Evolutionary conservation across 345 rosid species (phyloP), one percentile per base, ranked within the genome.

Genomic region (Zanthoxylum bungeanum): DNA sequence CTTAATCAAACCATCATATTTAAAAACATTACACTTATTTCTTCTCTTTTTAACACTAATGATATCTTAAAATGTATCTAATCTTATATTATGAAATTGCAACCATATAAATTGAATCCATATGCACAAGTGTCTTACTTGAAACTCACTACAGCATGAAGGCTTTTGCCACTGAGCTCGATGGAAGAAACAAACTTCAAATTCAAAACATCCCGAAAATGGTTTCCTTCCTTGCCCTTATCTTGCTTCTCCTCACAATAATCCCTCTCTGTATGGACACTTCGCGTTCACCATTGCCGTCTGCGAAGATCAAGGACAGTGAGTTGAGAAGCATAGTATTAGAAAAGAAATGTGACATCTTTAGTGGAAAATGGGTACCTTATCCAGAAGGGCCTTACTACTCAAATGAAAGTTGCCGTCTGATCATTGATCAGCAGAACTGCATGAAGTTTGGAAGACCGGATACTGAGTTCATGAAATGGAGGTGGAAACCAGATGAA

Each of bases 401-500:
- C 68, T 70, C 82, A 1, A 80, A 78, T 9, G 55, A 58, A 57
- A 84, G 82, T 2, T 86, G 89, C 67, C 21, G 11, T 7, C 60
- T 53, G 19, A 84, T 82, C 36, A 56, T 52, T 25, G 86, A 82
- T 62, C 85, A 78, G 66, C 81, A 80, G 11, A 86, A 82, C 58
- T 86, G 90, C 86, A 69, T 84, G 66, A 86, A 82, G 78, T 75
- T 71, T 52, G 86, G 87, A 36, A 80, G 86, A 60, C 71, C 78
- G 22, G 85, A 84, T 33, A 28, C 76, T 14, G 85, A 77, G 51
- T 83, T 70, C 80, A 60, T 80, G 82, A 81, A 79, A 8, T 83
- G 89, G 89, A 80, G 83, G 53, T 83, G 89, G 89, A 70, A 78
- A 51, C 89, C 87, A 10, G 68, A 74, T n/a, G 78, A 70, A 21